These are phyloP conservation scores for Acidiella bohemica DNA, from an alignment of 495 filamentous ascomycete species.

Conservation along the genomic window DNA sequence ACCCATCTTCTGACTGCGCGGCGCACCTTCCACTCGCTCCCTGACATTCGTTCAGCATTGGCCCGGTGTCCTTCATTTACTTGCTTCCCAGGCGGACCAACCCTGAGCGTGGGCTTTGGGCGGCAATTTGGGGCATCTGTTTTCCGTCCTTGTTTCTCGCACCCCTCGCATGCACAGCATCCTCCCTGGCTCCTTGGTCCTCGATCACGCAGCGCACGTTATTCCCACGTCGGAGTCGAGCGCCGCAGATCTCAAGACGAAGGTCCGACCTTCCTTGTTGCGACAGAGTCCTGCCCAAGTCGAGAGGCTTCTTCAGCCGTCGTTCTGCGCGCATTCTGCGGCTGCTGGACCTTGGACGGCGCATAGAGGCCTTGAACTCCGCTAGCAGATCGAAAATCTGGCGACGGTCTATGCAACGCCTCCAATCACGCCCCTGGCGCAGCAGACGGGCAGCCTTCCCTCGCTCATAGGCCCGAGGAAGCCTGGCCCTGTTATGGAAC, in stretches of 20 bases:
- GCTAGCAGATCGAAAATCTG: constrained; percentile 19
- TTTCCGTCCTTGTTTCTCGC: neutral
- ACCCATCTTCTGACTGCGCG: neutral
- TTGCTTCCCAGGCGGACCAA: neutral
- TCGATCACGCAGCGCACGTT: too few relatives aligned
- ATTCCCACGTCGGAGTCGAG: too few relatives aligned
- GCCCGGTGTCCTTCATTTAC: constrained; percentile 5
- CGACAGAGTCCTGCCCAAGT: too few relatives aligned
- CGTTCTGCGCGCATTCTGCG: too few relatives aligned
- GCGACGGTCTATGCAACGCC: constrained; percentile 31
- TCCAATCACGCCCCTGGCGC: constrained; percentile 31
- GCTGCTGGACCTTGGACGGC: too few relatives aligned
- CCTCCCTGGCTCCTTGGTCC: too few relatives aligned
- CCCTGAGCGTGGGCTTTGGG: neutral
- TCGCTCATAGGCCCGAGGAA: constrained; percentile 15
- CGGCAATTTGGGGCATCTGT: constrained; percentile 3
- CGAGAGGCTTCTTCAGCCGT: too few relatives aligned
- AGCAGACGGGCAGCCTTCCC: constrained; percentile 21
- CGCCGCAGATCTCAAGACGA: too few relatives aligned
- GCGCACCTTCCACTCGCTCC: constrained; percentile 12
- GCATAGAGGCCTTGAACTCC: too few relatives aligned
- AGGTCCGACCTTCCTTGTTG: too few relatives aligned
- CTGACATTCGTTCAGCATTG: neutral
- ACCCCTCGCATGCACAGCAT: too few relatives aligned
- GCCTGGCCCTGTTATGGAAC: constrained; percentile 29